phyloP scores from a whole-genome alignment of 1,284 basidiomycete genomes.

The Irpex rosettiformis region DNA sequence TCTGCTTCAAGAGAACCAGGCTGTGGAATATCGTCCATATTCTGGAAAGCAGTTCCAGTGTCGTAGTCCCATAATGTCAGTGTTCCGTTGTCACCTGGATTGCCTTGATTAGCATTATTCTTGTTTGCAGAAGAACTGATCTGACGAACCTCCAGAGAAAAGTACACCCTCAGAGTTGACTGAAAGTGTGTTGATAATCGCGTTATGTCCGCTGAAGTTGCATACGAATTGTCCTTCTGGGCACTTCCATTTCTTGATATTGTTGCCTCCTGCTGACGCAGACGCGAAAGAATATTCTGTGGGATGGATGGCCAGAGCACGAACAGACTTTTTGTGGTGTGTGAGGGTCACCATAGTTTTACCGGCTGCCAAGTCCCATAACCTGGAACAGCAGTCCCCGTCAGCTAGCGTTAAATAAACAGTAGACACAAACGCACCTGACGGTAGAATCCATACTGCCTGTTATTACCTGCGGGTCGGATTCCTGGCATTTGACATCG shows the following conservation, averaged over 20 bases:
- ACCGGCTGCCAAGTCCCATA: slow-evolving; percentile 99
- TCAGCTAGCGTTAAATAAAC: slow-evolving; percentile 3
- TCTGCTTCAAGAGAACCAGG: slow-evolving; percentile 97
- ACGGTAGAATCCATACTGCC: slow-evolving; percentile 98
- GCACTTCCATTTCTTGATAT: slow-evolving; percentile 99
- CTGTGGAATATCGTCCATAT: slow-evolving; percentile 91
- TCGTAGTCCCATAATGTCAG: slow-evolving; percentile 93
- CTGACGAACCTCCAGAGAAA: slow-evolving; percentile 84
- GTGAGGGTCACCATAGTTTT: slow-evolving; percentile 95
- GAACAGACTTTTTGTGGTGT: slow-evolving; percentile 98
- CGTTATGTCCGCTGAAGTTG: slow-evolving; percentile 95
- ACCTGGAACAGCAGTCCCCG: slow-evolving; percentile 40
- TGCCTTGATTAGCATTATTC: background rate
- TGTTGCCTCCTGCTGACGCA: slow-evolving; percentile 93
- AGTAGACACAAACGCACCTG: slow-evolving; percentile 47
- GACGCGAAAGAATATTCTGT: slow-evolving; percentile 96
- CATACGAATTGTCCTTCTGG: slow-evolving; percentile 94
- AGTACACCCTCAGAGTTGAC: slow-evolving; percentile 96
- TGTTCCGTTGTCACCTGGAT: slow-evolving; percentile 82
- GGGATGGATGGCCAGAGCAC: slow-evolving; percentile 91
- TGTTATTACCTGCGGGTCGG: slow-evolving; percentile 96
- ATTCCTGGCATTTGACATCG: slow-evolving; percentile 92
- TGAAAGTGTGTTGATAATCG: slow-evolving; percentile 94
- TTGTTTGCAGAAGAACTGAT: background rate
- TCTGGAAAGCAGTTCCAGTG: slow-evolving; percentile 94